A percentile compares a stretch with the other conserved stretches of the same genome.
These are phyloP conservation scores for Xerocomus nothofagi DNA, from an alignment of 1,284 basidiomycete species.

Conservation along the genomic window DNA sequence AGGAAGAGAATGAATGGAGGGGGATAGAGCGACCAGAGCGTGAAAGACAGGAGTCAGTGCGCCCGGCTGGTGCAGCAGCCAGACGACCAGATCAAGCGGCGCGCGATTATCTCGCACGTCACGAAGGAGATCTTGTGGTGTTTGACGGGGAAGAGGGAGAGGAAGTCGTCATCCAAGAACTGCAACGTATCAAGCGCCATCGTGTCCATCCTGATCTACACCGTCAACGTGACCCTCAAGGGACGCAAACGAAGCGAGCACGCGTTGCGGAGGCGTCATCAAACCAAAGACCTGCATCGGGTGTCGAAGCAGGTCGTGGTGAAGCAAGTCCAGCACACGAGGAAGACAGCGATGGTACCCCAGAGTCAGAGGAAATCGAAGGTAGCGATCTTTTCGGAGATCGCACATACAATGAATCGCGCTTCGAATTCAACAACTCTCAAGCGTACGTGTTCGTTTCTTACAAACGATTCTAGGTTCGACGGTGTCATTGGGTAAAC, in stretches of 20 bases:
- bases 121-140: not conserved
- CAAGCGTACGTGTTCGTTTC: constrained; percentile 15
- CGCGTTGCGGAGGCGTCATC: constrained; percentile 7
- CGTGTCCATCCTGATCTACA: constrained; percentile 8
- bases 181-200: constrained; percentile 17
- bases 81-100: not conserved
- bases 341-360: not conserved
- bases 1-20: not conserved
- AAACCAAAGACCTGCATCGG: not conserved
- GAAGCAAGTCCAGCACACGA: not conserved
- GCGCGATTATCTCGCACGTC: constrained; percentile 3
- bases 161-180: not conserved
- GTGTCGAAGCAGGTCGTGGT: not conserved
- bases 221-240: not conserved
- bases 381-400: constrained; percentile 29
- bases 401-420: not conserved
- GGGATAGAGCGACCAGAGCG: not conserved
- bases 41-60: constrained; percentile 2
- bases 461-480: not conserved
- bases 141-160: constrained; percentile 5
- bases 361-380: constrained; percentile 14
- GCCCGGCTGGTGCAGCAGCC: not conserved
- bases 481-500: not conserved
- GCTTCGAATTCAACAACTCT: not conserved
- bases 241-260: constrained; percentile 15